phyloP scores from a whole-genome alignment of 2,329 filamentous ascomycete species.

The Bipolaris zeicola region DNA sequence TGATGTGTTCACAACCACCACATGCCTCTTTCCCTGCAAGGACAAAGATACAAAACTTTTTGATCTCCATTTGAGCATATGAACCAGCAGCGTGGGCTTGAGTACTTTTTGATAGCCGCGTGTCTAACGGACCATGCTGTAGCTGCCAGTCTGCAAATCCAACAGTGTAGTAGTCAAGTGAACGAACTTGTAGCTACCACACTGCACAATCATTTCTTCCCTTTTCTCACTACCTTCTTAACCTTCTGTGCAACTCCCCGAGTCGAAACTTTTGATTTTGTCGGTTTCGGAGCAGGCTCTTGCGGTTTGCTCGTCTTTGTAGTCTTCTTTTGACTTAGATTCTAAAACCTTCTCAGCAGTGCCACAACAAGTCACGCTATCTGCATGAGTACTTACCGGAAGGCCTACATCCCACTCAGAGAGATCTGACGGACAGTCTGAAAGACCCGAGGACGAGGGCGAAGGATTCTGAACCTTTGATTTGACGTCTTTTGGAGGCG shows the following conservation, averaged over 20 bases:
- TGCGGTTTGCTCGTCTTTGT: not conserved
- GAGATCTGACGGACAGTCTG: conserved; percentile 26
- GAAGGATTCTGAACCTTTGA: not conserved
- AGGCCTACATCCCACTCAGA: conserved; percentile 17
- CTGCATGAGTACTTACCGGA: conserved; percentile 7
- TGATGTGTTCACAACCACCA: too few relatives aligned
- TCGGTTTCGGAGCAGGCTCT: not conserved
- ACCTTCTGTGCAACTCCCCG: conserved; percentile 11
- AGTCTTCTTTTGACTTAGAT: not conserved
- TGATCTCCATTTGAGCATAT: too few relatives aligned
- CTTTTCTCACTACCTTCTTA: conserved; percentile 5
- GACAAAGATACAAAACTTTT: too few relatives aligned
- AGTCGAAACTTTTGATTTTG: conserved; percentile 1
- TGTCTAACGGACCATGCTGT: too few relatives aligned
- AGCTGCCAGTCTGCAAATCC: not conserved
- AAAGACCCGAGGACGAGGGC: conserved; percentile 14
- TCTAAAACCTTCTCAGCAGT: not conserved
- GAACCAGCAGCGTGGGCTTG: too few relatives aligned
- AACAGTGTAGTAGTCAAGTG: not conserved
- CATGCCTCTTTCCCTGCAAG: too few relatives aligned
- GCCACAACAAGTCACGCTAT: not conserved
- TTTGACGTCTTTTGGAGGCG: not conserved
- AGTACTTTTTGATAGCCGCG: too few relatives aligned
- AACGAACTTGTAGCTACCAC: not conserved
- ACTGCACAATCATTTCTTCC: not conserved